phyloP scores from a whole-genome alignment of 345 rosid genomes.

The Iberis pinnata region DNA sequence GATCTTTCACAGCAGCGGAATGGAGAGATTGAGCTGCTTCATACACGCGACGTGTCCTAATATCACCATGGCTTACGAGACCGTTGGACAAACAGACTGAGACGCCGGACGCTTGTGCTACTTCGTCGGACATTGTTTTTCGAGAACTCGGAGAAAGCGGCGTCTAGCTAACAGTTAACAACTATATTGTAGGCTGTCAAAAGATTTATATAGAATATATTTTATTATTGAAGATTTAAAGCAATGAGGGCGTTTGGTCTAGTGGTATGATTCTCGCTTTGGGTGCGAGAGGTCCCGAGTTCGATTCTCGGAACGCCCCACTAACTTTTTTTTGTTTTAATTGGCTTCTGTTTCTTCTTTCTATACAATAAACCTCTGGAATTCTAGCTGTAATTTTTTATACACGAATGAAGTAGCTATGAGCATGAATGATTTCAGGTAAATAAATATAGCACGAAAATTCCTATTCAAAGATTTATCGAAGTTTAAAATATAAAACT shows the following conservation, averaged over 20 bases:
- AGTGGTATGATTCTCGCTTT: constrained; percentile 90
- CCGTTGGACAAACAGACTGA: constrained; percentile 7
- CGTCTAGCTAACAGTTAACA: background rate
- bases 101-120: constrained; percentile 8
- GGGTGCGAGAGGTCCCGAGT: constrained; percentile 89
- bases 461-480: no score
- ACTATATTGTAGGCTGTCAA: no score
- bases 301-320: constrained; percentile 70
- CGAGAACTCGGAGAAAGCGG: constrained; percentile 13
- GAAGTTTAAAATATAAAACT: no score
- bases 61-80: constrained; percentile 12
- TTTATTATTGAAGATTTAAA: background rate
- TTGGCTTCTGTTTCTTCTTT: no score
- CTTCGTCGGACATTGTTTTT: constrained; percentile 37
- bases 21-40: constrained; percentile 52
- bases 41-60: constrained; percentile 31
- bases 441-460: no score
- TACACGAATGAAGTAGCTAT: no score
- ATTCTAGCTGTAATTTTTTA: no score
- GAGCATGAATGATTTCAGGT: no score
- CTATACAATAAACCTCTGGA: no score
- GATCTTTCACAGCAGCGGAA: constrained; percentile 48
- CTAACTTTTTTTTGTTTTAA: background rate
- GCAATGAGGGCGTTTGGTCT: constrained; percentile 56
- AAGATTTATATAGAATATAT: no score